These are phyloP conservation scores for Volvox africanus DNA, from an alignment of 139 green algal species.

Conservation along the genomic window DNA sequence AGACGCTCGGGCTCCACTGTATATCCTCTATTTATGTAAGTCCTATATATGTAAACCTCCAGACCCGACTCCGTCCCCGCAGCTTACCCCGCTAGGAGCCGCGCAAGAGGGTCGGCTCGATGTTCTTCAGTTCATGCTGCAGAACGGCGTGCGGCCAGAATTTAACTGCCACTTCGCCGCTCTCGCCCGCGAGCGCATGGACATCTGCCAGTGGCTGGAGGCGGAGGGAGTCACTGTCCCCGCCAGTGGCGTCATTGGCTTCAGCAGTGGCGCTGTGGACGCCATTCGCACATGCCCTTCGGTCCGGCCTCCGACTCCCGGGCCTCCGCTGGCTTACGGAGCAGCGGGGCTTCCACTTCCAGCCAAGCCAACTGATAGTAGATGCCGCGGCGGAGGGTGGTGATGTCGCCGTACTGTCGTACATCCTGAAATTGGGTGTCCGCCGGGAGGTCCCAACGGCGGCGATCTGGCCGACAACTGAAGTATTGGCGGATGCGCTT, in stretches of 20 bases:
- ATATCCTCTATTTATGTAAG: no score
- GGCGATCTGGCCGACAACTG: not conserved
- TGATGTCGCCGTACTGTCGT: not conserved
- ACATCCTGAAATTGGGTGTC: not conserved
- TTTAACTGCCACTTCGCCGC: not conserved
- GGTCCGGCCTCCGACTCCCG: not conserved
- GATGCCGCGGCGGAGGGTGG: not conserved
- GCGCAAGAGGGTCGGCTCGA: not conserved
- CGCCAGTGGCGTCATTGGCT: not conserved
- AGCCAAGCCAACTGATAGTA: not conserved
- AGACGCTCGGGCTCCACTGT: no score
- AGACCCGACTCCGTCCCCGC: no score
- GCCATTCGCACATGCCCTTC: not conserved
- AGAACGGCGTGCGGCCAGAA: not conserved
- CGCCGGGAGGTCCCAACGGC: not conserved
- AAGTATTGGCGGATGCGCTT: not conserved
- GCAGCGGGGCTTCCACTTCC: not conserved
- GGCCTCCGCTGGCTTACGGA: constrained; percentile 10
- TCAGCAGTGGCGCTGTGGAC: not conserved
- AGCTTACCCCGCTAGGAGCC: not conserved
- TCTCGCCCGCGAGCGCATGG: not conserved
- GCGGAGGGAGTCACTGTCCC: not conserved
- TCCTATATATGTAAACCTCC: no score
- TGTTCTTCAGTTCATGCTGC: not conserved
- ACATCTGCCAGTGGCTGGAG: constrained; percentile 20